These are phyloP conservation scores for Trichoderma atrobrunneum DNA, from an alignment of 2,329 filamentous ascomycete species.

Conservation along the genomic window DNA sequence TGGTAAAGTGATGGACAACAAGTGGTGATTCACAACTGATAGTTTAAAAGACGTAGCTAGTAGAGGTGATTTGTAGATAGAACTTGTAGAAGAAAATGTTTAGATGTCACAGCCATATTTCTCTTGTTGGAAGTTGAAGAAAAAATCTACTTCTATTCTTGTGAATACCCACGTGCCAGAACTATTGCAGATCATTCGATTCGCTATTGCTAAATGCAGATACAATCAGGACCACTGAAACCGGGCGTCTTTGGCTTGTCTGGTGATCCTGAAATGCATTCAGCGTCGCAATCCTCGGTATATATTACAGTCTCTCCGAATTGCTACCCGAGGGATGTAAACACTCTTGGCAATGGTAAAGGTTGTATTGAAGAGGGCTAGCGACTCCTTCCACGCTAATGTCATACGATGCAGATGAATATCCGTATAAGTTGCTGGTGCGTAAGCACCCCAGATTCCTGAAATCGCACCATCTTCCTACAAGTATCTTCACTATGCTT, in stretches of 20 bases:
- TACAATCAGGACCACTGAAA: neutral
- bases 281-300: neutral
- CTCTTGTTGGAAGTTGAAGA: neutral
- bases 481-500: neutral
- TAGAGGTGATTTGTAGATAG: neutral
- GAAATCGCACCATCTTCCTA: neutral
- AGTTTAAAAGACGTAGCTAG: neutral
- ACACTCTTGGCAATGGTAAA: neutral
- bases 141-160: neutral
- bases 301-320: neutral
- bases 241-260: neutral
- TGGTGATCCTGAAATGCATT: neutral
- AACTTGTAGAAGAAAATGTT: neutral
- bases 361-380: neutral
- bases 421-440: neutral
- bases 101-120: neutral
- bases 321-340: neutral
- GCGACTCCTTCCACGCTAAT: neutral
- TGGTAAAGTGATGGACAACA: constrained; percentile 48
- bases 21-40: constrained; percentile 21
- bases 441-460: neutral
- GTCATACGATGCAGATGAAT: neutral
- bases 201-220: neutral
- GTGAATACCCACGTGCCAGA: neutral
- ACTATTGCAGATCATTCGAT: neutral